A percentile compares a stretch with the other conserved stretches of the same genome.
These are phyloP conservation scores for Termitomyces sp. DNA, from an alignment of 768 basidiomycete species.

Conservation along the genomic window DNA sequence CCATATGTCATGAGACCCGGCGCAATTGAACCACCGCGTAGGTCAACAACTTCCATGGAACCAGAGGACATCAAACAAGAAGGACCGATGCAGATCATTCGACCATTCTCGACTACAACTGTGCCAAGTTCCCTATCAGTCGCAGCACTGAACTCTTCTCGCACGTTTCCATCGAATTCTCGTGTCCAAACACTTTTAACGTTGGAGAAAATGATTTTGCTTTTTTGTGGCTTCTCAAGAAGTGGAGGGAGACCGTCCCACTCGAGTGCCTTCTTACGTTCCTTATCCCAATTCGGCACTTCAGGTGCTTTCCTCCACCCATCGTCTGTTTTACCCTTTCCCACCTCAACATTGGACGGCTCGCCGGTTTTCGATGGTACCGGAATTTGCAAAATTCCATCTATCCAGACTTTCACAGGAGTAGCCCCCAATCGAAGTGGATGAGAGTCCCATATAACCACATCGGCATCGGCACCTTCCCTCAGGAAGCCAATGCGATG, in stretches of 20 bases:
- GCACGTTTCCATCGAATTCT: constrained; percentile 25
- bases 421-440: constrained; percentile 74
- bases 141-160: constrained; percentile 25
- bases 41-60: constrained; percentile 42
- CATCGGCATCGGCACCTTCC: constrained; percentile 58
- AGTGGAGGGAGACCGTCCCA: constrained; percentile 74
- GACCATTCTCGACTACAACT: constrained; percentile 47
- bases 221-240: constrained; percentile 29
- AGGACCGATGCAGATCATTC: constrained; percentile 47
- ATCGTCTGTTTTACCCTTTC: constrained; percentile 40
- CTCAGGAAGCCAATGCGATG: constrained; percentile 68
- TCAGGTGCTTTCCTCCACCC: constrained; percentile 44
- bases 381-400: constrained; percentile 74
- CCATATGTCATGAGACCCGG: constrained; percentile 71
- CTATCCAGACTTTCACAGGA: constrained; percentile 76
- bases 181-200: constrained; percentile 51
- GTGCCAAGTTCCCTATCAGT: constrained; percentile 21
- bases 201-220: constrained; percentile 57
- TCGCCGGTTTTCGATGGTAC: constrained; percentile 35
- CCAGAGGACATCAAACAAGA: constrained; percentile 24
- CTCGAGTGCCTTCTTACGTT: constrained; percentile 52
- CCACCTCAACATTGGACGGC: constrained; percentile 37
- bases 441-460: constrained; percentile 78
- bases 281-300: constrained; percentile 62
- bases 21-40: constrained; percentile 62